Conservation (phyloP, 768 basidiomycete genomes). For the Collybiopsis confluens region DNA sequence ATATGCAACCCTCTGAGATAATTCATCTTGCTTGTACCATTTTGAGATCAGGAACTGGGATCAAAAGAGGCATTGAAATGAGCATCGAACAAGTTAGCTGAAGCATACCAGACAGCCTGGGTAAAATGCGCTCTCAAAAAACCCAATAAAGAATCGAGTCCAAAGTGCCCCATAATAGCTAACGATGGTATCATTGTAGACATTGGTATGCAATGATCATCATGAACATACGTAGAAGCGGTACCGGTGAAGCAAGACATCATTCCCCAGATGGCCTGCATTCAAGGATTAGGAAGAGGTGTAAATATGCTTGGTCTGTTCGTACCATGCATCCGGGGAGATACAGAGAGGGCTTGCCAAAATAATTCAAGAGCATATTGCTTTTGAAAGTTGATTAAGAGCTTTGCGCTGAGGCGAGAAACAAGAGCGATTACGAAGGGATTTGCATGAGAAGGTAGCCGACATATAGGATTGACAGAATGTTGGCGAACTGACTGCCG, state of each 20-base stretch:
- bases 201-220: neutral
- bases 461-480: constrained; percentile 67
- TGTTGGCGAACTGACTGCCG: constrained; percentile 61
- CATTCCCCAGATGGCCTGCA: constrained; percentile 2
- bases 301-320: too few species aligned
- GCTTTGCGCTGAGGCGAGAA: neutral
- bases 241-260: constrained; percentile 7
- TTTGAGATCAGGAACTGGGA: constrained; percentile 52
- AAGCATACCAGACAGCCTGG: constrained; percentile 51
- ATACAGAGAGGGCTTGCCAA: constrained; percentile 66
- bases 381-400: constrained; percentile 30
- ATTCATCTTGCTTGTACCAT: constrained; percentile 71
- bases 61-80: neutral
- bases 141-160: constrained; percentile 75
- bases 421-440: constrained; percentile 50
- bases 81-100: too few species aligned
- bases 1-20: constrained; percentile 65
- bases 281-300: neutral
- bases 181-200: constrained; percentile 27
- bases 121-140: constrained; percentile 68
- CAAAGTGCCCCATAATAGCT: constrained; percentile 40
- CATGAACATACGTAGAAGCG: constrained; percentile 1
- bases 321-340: constrained; percentile 66
- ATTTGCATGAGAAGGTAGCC: constrained; percentile 80
- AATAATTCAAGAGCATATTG: constrained; percentile 71